phyloP scores from a whole-genome alignment of 2,329 filamentous ascomycete genomes.

The Colletotrichum lindemuthianum region DNA sequence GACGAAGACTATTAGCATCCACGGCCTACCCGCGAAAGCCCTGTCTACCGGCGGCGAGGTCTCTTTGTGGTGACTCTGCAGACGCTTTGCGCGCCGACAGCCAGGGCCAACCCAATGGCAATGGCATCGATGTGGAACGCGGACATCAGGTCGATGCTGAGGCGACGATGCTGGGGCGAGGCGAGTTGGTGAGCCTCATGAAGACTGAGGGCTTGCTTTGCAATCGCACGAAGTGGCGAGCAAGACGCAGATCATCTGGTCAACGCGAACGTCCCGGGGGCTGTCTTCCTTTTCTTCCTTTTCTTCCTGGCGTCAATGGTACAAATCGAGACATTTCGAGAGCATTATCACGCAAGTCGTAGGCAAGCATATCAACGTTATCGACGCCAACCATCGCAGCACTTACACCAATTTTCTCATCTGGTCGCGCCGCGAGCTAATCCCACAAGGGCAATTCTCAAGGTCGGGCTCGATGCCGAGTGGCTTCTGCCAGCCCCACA shows the following conservation, averaged over 20 bases:
- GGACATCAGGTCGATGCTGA: constrained; percentile 21
- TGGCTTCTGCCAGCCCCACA: constrained; percentile 19
- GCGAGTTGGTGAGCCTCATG: not conserved
- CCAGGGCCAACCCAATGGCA: constrained; percentile 23
- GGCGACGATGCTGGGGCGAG: constrained; percentile 12
- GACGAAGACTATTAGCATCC: constrained; percentile 19
- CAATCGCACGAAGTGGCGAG: no score
- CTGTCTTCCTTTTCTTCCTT: no score
- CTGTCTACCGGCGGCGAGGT: constrained; percentile 20
- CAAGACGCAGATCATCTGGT: no score
- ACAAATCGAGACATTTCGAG: no score
- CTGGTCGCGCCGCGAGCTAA: not conserved
- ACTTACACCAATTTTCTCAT: no score
- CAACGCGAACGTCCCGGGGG: no score
- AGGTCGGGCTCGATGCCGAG: constrained; percentile 13
- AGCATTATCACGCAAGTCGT: no score
- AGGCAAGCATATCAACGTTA: no score
- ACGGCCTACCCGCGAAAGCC: constrained; percentile 5
- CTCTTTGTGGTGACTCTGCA: constrained; percentile 16
- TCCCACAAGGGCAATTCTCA: constrained; percentile 3
- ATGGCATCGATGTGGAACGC: constrained; percentile 19
- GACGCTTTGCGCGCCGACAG: not conserved
- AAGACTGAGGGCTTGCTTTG: no score
- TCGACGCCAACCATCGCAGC: no score
- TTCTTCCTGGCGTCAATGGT: no score